Conservation (phyloP, 1,284 basidiomycete species). For the Boletus smithii region DNA sequence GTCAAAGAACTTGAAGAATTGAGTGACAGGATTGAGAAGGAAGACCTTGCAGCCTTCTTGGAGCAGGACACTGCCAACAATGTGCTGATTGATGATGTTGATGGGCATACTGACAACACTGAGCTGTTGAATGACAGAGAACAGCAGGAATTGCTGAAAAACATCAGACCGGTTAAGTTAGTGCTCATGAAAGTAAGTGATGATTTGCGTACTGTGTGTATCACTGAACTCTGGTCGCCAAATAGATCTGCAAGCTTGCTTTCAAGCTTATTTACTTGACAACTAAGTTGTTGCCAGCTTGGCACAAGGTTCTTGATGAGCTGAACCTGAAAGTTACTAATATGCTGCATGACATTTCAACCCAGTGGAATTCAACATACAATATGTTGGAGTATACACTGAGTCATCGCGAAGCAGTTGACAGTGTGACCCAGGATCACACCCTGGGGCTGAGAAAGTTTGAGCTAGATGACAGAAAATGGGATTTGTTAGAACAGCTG, state of each 20-base stretch:
- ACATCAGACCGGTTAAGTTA: neutral
- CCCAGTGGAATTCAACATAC: conserved; percentile 4
- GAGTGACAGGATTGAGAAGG: neutral
- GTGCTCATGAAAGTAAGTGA: conserved; percentile 6
- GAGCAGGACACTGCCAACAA: neutral
- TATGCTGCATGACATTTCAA: conserved; percentile 1
- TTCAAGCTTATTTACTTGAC: conserved; percentile 9
- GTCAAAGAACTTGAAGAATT: neutral
- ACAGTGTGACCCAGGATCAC: neutral
- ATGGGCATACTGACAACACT: neutral
- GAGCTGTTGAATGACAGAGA: neutral
- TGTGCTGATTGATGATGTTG: neutral
- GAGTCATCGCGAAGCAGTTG: neutral
- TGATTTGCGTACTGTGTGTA: neutral
- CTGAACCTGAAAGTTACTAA: neutral
- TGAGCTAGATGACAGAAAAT: conserved; percentile 19
- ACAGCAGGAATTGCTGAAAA: neutral
- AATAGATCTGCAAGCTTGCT: conserved; percentile 1
- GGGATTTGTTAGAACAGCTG: conserved; percentile 27
- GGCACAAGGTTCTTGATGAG: neutral
- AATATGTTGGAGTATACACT: conserved; percentile 3
- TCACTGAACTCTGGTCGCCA: neutral
- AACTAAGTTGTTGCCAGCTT: neutral
- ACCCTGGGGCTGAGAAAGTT: conserved; percentile 5
- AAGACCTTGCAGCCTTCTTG: neutral